phyloP scores from a whole-genome alignment of 2,329 filamentous ascomycete genomes.

The Rugonectria rugulosa region DNA sequence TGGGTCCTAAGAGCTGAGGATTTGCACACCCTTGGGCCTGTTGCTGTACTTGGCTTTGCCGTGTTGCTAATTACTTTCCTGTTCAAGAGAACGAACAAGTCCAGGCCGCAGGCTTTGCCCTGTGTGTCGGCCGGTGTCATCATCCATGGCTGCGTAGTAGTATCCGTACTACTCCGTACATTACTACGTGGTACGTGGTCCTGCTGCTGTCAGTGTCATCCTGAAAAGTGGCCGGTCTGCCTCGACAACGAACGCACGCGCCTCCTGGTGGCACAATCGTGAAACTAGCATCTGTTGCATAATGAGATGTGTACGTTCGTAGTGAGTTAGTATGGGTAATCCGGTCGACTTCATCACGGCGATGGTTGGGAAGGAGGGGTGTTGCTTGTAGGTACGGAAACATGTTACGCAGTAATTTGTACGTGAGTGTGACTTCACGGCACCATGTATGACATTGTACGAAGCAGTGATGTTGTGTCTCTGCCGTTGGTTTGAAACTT shows the following conservation, averaged over 20 bases:
- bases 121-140: neutral
- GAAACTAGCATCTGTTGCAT: constrained; percentile 20
- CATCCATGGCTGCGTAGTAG: neutral
- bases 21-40: neutral
- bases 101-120: too few species aligned
- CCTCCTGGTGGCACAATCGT: constrained; percentile 19
- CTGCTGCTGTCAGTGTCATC: neutral
- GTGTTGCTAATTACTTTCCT: constrained; percentile 9
- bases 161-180: neutral
- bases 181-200: too few species aligned
- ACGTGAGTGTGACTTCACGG: too few species aligned
- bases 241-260: constrained; percentile 12
- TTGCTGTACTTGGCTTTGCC: neutral
- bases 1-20: neutral
- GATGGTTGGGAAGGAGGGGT: constrained; percentile 1
- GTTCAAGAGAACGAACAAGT: constrained; percentile 3
- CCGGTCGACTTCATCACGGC: constrained; percentile 11
- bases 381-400: constrained; percentile 2
- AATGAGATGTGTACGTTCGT: constrained; percentile 10
- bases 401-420: too few species aligned
- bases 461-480: too few species aligned
- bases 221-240: neutral
- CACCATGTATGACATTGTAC: too few species aligned
- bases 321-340: too few species aligned
- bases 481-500: neutral